Conservation (phyloP, 345 rosid species). For the Citrus sinensis region DNA sequence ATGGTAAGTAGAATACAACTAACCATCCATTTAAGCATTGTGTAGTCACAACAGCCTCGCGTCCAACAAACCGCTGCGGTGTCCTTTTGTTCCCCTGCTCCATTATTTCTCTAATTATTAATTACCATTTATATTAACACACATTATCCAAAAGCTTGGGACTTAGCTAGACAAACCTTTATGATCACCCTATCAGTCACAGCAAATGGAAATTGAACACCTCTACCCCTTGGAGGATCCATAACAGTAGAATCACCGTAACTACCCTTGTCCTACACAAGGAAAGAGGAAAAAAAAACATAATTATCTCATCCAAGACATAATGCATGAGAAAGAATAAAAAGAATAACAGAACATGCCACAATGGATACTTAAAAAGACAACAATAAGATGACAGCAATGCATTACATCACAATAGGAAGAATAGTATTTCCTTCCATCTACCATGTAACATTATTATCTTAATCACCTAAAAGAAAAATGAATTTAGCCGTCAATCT, state of each 20-base stretch:
- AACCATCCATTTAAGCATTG: constrained; percentile 98
- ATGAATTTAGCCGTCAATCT: neutral
- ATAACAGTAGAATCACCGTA: constrained; percentile 41
- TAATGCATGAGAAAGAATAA: neutral
- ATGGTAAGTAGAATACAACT: constrained; percentile 17
- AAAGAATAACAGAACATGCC: neutral
- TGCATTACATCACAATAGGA: neutral
- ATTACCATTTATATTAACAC: constrained; percentile 7
- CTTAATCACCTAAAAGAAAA: neutral
- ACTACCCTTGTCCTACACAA: constrained; percentile 63
- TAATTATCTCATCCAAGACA: neutral
- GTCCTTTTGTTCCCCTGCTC: constrained; percentile 93
- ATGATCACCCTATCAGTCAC: constrained; percentile 86
- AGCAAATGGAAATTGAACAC: constrained; percentile 83
- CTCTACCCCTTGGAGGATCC: constrained; percentile 60
- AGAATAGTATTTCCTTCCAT: neutral
- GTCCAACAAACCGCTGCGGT: constrained; percentile 88
- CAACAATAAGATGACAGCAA: neutral
- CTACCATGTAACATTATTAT: neutral
- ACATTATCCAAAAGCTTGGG: neutral
- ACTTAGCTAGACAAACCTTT: constrained; percentile 50
- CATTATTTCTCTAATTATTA: constrained; percentile 19
- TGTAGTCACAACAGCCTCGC: constrained; percentile 85
- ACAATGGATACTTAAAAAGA: neutral
- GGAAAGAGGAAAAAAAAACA: neutral